A percentile compares a stretch with the other conserved stretches of the same genome.
These are phyloP conservation scores for Cercospora sojina DNA, from an alignment of 2,329 filamentous ascomycete genomes.

Conservation along the genomic window DNA sequence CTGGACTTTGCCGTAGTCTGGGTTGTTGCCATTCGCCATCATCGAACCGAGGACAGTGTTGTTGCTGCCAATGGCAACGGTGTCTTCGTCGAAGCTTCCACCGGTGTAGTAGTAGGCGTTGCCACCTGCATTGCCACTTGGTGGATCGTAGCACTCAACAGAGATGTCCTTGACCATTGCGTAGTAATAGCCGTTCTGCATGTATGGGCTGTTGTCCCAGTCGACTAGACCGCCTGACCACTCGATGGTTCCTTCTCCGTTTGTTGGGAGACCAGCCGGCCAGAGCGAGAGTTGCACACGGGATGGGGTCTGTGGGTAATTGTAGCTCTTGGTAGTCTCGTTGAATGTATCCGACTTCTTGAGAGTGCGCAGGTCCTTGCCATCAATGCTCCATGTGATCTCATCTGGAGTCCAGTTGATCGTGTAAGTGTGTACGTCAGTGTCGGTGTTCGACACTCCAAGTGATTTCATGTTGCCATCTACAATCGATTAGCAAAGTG, in stretches of 20 bases:
- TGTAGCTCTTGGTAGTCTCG: constrained; percentile 72
- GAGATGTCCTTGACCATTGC: constrained; percentile 72
- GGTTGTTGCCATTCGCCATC: constrained; percentile 75
- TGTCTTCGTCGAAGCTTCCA: constrained; percentile 66
- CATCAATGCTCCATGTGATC: constrained; percentile 86
- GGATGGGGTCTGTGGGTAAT: constrained; percentile 86
- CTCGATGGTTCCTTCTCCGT: constrained; percentile 77
- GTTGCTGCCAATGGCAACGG: constrained; percentile 73
- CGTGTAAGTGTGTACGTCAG: constrained; percentile 83
- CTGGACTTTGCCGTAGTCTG: constrained; percentile 42
- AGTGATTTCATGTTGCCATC: constrained; percentile 76
- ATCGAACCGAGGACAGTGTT: constrained; percentile 75
- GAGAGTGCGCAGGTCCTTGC: constrained; percentile 70
- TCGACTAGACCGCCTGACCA: constrained; percentile 92
- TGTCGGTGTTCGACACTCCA: constrained; percentile 66
- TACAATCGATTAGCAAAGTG: constrained; percentile 41
- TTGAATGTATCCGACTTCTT: constrained; percentile 84
- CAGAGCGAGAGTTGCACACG: constrained; percentile 93
- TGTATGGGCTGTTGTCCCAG: constrained; percentile 77
- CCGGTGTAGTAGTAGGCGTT: constrained; percentile 75
- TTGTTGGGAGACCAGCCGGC: constrained; percentile 80
- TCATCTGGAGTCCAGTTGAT: constrained; percentile 87
- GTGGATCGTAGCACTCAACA: constrained; percentile 86
- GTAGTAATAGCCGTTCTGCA: constrained; percentile 88
- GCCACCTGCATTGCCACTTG: constrained; percentile 57